Percentiles rank a stretch among this genome's conserved stretches.
Evolutionary conservation across 257 asterid genomes (phyloP).

Genomic region (Misopates orontium): DNA sequence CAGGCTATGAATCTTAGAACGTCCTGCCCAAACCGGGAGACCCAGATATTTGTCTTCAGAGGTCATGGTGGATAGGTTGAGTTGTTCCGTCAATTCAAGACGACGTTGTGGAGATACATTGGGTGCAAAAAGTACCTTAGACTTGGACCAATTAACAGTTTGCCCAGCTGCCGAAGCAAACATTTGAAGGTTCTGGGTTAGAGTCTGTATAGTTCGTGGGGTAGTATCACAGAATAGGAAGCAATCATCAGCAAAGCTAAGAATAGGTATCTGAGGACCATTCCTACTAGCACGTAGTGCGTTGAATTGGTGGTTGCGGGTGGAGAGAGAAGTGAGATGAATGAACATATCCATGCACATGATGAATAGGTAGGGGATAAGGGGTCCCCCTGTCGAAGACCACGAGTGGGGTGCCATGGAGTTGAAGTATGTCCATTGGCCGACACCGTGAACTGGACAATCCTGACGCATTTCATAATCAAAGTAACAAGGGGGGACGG

Average conservation of each 20-base stretch:
- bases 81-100: background rate
- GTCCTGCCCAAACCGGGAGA: background rate
- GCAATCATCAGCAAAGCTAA: background rate
- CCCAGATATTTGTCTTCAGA: background rate
- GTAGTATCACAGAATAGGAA: background rate
- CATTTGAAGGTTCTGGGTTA: background rate
- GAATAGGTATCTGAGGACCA: background rate
- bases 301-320: background rate
- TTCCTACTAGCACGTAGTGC: background rate
- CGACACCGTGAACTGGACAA: background rate
- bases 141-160: background rate
- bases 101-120: background rate
- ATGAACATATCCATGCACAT: background rate
- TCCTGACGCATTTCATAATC: background rate
- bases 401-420: background rate
- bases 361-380: background rate
- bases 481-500: background rate
- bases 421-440: background rate
- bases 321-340: background rate
- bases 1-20: background rate
- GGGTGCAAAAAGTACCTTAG: background rate
- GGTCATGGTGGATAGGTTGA: background rate
- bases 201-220: background rate
- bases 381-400: background rate
- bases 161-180: background rate